These are phyloP conservation scores for Lodderomyces metapsilosis DNA, from an alignment of 1,139 yeast species.

Conservation along the genomic window DNA sequence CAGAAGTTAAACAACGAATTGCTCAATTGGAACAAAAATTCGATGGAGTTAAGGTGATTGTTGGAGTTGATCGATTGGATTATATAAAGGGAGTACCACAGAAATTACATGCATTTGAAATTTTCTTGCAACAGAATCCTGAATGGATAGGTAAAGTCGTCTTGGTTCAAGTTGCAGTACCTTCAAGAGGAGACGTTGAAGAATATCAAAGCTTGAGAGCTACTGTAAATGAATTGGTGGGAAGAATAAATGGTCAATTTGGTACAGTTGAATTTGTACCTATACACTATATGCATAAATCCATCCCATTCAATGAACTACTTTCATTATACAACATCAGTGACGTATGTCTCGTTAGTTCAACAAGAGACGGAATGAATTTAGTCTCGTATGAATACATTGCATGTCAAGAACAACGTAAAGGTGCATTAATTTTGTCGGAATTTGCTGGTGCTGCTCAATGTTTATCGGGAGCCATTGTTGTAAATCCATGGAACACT, in stretches of 20 bases:
- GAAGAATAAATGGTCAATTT: conserved; percentile 92
- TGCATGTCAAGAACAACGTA: conserved; percentile 86
- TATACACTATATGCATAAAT: conserved; percentile 92
- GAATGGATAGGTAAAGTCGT: conserved; percentile 98
- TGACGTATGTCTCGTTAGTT: conserved; percentile 89
- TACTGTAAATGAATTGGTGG: conserved; percentile 92
- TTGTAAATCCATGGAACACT: conserved; percentile 98
- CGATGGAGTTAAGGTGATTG: conserved; percentile 75
- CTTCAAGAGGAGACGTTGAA: conserved; percentile 96
- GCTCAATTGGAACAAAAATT: conserved; percentile 59
- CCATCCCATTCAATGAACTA: conserved; percentile 86
- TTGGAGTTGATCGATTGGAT: conserved; percentile 93
- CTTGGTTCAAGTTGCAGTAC: conserved; percentile 95
- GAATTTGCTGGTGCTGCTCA: conserved; percentile 99
- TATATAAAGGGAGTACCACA: conserved; percentile 98
- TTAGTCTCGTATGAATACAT: conserved; percentile 93
- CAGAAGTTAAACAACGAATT: conserved; percentile 64
- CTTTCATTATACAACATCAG: conserved; percentile 81
- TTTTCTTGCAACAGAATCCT: conserved; percentile 87
- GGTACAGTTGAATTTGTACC: conserved; percentile 98
- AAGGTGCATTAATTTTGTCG: conserved; percentile 82
- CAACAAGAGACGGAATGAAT: conserved; percentile 98
- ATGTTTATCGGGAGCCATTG: conserved; percentile 85
- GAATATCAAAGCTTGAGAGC: conserved; percentile 94
- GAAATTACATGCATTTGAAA: conserved; percentile 92